Evolutionary conservation across 1,284 basidiomycete species (phyloP).

Genomic region (Sporisorium graminicola): DNA sequence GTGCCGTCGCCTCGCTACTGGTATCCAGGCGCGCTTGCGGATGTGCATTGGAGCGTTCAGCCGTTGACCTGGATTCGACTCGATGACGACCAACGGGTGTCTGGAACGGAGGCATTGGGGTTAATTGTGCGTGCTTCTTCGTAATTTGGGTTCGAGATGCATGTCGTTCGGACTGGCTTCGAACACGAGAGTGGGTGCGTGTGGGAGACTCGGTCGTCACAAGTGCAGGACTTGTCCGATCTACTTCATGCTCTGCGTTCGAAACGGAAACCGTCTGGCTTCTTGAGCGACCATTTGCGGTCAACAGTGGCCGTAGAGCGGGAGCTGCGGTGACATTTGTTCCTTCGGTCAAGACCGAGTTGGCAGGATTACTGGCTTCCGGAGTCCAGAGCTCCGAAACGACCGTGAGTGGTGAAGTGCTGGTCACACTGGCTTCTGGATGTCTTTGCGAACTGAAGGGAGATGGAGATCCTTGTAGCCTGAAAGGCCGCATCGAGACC

Average conservation of each 20-base stretch:
- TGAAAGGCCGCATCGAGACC: constrained; percentile 7
- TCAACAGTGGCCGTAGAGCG: background rate
- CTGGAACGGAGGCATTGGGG: too few species aligned
- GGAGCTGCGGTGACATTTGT: constrained; percentile 4
- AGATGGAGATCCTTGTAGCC: background rate
- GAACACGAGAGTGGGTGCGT: background rate
- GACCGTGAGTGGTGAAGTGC: constrained; percentile 13
- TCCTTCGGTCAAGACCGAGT: constrained; percentile 23
- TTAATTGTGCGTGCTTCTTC: too few species aligned
- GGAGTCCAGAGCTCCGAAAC: constrained; percentile 30
- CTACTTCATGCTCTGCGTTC: background rate
- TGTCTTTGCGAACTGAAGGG: constrained; percentile 4
- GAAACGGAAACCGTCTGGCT: background rate
- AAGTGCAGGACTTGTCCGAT: too few species aligned
- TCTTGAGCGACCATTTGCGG: background rate
- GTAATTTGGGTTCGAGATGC: too few species aligned
- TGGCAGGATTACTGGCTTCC: constrained; percentile 13
- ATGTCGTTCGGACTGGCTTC: background rate
- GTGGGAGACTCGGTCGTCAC: background rate
- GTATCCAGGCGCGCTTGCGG: background rate
- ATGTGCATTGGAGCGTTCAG: background rate
- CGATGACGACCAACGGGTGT: too few species aligned
- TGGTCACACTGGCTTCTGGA: constrained; percentile 20
- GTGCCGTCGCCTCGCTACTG: background rate
- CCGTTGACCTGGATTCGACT: background rate